Evolutionary conservation across 495 filamentous ascomycete genomes (phyloP).

Genomic region (Penicillium pulvis): DNA sequence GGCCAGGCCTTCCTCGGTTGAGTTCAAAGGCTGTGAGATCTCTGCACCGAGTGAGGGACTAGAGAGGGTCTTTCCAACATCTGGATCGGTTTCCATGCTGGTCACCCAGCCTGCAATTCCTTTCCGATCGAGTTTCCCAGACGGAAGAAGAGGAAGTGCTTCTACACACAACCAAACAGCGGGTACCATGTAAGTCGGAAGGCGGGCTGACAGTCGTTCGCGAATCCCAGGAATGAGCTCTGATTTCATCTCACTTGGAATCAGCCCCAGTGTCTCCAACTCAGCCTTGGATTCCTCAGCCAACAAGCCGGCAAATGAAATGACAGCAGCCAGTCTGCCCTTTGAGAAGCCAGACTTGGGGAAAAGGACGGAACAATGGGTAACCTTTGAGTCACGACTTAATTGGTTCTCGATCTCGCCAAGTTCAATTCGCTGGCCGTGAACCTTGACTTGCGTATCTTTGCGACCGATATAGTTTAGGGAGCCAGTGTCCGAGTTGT

Average conservation of each 20-base stretch:
- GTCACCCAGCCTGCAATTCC: conserved; percentile 36
- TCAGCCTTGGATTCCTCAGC: conserved; percentile 25
- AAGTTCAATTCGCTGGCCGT: conserved; percentile 67
- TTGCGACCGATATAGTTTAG: conserved; percentile 65
- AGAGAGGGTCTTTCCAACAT: conserved; percentile 9
- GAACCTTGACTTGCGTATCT: conserved; percentile 68
- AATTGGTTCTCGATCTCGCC: conserved; percentile 64
- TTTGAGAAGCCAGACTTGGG: conserved; percentile 43
- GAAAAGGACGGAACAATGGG: conserved; percentile 47
- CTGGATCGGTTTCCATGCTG: conserved; percentile 34
- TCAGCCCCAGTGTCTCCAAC: conserved; percentile 28
- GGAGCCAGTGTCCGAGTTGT: conserved; percentile 57
- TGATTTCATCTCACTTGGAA: conserved; percentile 25
- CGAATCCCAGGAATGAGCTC: conserved; percentile 32
- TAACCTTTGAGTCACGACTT: conserved; percentile 30
- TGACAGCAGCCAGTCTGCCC: conserved; percentile 43
- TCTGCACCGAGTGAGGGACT: conserved; percentile 7
- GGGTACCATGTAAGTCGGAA: conserved; percentile 61
- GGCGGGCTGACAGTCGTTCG: conserved; percentile 30
- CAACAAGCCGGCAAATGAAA: conserved; percentile 31
- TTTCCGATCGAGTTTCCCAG: conserved; percentile 57
- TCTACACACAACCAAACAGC: conserved; percentile 51
- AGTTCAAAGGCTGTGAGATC: conserved; percentile 27
- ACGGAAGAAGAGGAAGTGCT: conserved; percentile 50
- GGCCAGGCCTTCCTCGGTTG: conserved; percentile 39